These are phyloP conservation scores for Pholiota microspora DNA, from an alignment of 768 basidiomycete genomes.

Conservation along the genomic window DNA sequence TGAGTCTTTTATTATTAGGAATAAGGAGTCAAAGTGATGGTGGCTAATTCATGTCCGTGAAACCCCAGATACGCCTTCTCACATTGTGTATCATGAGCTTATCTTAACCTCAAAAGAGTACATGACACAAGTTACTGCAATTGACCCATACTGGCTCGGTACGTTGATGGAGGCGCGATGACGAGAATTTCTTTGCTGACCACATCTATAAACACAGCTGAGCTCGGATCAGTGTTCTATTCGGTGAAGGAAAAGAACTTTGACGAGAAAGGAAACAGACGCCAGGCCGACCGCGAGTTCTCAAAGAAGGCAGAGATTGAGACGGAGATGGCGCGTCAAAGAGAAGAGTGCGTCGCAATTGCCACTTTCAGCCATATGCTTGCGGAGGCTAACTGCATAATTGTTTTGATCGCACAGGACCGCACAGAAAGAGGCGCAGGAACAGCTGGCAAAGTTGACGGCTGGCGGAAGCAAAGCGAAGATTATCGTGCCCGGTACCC, in stretches of 20 bases:
- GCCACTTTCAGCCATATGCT: neutral
- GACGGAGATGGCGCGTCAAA: constrained; percentile 82
- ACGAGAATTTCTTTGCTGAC: neutral
- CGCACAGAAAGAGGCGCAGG: constrained; percentile 62
- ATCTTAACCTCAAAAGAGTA: constrained; percentile 96
- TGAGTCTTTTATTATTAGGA: constrained; percentile 35
- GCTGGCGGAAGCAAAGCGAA: constrained; percentile 53
- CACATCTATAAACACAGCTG: constrained; percentile 62
- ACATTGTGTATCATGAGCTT: constrained; percentile 95
- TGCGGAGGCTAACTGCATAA: neutral
- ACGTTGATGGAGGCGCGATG: constrained; percentile 18
- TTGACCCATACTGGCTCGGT: constrained; percentile 98
- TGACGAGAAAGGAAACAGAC: constrained; percentile 78
- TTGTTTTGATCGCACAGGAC: constrained; percentile 35
- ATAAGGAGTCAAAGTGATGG: constrained; percentile 1
- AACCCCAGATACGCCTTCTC: constrained; percentile 85
- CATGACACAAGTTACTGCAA: constrained; percentile 98
- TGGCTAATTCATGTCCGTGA: constrained; percentile 7
- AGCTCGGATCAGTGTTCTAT: constrained; percentile 95
- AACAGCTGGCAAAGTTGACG: constrained; percentile 53
- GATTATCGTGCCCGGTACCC: constrained; percentile 80
- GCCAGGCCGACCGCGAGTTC: constrained; percentile 85
- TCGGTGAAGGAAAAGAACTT: constrained; percentile 98
- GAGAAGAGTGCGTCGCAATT: constrained; percentile 60
- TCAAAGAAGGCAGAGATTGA: constrained; percentile 90